phyloP scores from a whole-genome alignment of 805 yeast genomes.

The Diddensiella santjacobensis region DNA sequence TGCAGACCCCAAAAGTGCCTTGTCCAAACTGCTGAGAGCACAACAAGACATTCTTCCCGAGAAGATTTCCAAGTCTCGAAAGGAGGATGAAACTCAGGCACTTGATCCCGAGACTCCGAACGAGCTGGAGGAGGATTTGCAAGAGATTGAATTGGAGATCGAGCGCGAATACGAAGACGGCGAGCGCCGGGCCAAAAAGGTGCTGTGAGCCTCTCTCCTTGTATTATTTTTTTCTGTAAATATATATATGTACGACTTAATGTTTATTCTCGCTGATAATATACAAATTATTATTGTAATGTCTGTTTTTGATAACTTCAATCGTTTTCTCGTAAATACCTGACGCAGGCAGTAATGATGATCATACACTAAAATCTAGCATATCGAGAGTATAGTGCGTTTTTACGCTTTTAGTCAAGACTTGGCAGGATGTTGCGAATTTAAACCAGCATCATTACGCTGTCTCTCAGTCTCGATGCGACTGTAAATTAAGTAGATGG shows the following conservation, averaged over 20 bases:
- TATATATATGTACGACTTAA: too few species aligned
- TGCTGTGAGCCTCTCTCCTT: too few species aligned
- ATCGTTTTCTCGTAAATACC: too few species aligned
- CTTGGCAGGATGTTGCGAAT: not conserved
- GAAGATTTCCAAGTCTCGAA: not conserved
- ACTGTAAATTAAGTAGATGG: constrained; percentile 66
- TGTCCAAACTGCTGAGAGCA: constrained; percentile 34
- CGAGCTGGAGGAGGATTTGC: constrained; percentile 29
- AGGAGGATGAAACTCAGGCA: constrained; percentile 30
- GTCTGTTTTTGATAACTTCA: too few species aligned
- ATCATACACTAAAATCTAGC: too few species aligned
- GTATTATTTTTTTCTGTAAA: too few species aligned
- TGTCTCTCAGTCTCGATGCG: constrained; percentile 65
- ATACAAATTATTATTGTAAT: too few species aligned
- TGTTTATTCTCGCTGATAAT: too few species aligned
- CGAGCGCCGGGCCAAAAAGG: too few species aligned
- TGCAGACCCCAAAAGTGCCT: constrained; percentile 42
- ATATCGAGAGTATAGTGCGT: too few species aligned
- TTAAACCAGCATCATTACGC: constrained; percentile 18
- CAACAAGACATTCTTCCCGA: constrained; percentile 17
- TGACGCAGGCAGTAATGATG: too few species aligned
- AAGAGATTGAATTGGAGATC: constrained; percentile 21
- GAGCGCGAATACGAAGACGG: constrained; percentile 10
- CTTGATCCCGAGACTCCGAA: constrained; percentile 33
- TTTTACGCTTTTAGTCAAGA: too few species aligned